Base-by-base conservation (phyloP, 2,329 filamentous ascomycete species). In the Beauveria bassiana region DNA sequence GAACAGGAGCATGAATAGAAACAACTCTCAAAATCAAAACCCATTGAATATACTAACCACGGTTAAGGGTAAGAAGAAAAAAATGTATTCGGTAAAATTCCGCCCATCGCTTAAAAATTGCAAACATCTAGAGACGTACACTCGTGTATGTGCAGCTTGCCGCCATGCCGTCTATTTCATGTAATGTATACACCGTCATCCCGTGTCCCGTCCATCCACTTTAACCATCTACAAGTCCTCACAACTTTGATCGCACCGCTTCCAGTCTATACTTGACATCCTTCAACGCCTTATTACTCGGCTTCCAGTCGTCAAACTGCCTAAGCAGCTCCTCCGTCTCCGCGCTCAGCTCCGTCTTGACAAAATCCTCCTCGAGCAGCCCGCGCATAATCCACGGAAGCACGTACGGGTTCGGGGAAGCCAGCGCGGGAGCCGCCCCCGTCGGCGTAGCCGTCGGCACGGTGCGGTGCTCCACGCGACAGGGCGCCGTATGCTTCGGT, bases 321-420 rank as follows among this genome's bases (percentile, higher is more conserved):
- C 79, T 80, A n/a, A 99, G 78, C 56, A 99, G 74, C 69, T 91
- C 84, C 63, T 84, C 83, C 7, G 91, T 91, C 75, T 99, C 95
- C 1, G 81, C 76, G 38, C 85, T 85, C 20, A 96, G 76, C 70
- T 96, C 89, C 24, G 85, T 90, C 72, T 89, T 92, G 26, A 98
- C 93, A 69, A 91, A 86, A 20, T 95, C 89, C 72, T 99, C 95
- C 71, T 98, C 95, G 2, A 99, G 77, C 62, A 99, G 77, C 0
- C 95, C 95, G 8, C 95, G 85, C 87, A 99, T 95, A 42, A 95
- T 93, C 87, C 96, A 99, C 0, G 95, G 95, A 16, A 99, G 78
- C 61, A 95, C 88, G 70, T 93, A 98, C 0, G 93, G 93, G 69
- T 97, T 98, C 18, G 87, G 77, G 62, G 82, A 80, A 0, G 75